Evolutionary conservation across 768 basidiomycete genomes (phyloP).

Genomic region (Tubosaeta sp.): DNA sequence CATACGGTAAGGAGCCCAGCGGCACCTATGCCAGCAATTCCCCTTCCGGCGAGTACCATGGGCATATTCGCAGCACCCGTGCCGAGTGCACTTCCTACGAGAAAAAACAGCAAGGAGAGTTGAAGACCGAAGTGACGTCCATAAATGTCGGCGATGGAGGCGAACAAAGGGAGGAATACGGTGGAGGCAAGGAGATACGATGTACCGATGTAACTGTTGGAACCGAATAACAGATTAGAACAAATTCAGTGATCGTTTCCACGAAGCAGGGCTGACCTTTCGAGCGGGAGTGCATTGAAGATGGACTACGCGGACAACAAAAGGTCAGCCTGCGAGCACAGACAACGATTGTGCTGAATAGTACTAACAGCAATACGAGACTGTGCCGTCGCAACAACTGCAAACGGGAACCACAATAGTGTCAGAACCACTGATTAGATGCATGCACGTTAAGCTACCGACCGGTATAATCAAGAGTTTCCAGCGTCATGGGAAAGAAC

Average conservation of each 20-base stretch:
- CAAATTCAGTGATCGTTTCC: not conserved
- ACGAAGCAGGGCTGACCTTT: conserved; percentile 16
- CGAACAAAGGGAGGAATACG: conserved; percentile 50
- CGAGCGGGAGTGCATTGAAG: conserved; percentile 25
- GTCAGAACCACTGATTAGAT: not conserved
- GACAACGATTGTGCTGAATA: not conserved
- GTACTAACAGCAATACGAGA: conserved; percentile 43
- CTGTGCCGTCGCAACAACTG: conserved; percentile 52
- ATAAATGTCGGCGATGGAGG: conserved; percentile 46
- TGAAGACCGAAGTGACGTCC: conserved; percentile 48
- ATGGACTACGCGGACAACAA: conserved; percentile 16
- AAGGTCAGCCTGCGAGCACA: not conserved
- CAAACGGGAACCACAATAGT: not conserved
- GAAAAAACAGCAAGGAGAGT: conserved; percentile 40
- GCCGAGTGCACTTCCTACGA: conserved; percentile 43
- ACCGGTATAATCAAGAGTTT: conserved; percentile 33
- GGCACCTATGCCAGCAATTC: conserved; percentile 47
- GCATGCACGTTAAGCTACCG: not conserved
- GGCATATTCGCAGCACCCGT: conserved; percentile 45
- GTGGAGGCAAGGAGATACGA: conserved; percentile 48
- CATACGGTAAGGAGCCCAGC: conserved; percentile 38
- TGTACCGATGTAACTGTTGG: conserved; percentile 44
- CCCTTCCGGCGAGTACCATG: conserved; percentile 44
- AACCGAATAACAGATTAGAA: not conserved
- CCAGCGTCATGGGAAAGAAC: conserved; percentile 40